Evolutionary conservation across 116 monocot genomes (phyloP), one percentile per base, ranked within the genome.

Genomic region (Cymodocea nodosa): DNA sequence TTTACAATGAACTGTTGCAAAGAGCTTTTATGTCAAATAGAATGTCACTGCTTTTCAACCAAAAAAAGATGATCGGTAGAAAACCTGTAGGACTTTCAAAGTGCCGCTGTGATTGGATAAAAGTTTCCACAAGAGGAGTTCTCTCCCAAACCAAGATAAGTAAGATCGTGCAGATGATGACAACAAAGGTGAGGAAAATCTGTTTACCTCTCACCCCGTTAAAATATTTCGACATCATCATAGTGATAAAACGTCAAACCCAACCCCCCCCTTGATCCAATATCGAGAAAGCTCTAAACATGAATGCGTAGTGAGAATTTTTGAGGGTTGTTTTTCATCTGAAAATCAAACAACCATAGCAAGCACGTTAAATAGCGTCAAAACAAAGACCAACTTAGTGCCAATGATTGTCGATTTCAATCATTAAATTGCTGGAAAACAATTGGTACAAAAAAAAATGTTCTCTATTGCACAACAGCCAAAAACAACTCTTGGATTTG

Each of bases 81-180:
- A 34, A 62, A 83, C 82, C 77, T 79, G 80, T 63, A 74, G 72
- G 44, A 56, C 37, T 14, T 44, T 70, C 50, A 15, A 66, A 35
- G 9, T 63, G 63, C 51, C 72, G 54, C 2, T 68, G n/a, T 54
- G 63, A 77, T 35, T 50, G 60, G 15, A 78, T 52, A 4, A 65
- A 66, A 68, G 56, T 76, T 25, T 35, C 65, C 35, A 68, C 54
- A 7, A 74, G 51, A 15, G 81, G 69, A 10, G 78, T 73, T 63
- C 70, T 78, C 51, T 78, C 76, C 85, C 81, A 85, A 64, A 65
- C 64, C 81, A 73, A 85, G 4, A 85, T 20, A 50, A 73, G 51
- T 35, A 81, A 22, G 24, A 73, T 71, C n/a, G 78, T 66, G 50
- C 78, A 85, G 12, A 81, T 36, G 11, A 81, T 37, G 51, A 60